These are phyloP conservation scores for Mercurialis annua DNA, from an alignment of 345 rosid species.

Conservation along the genomic window DNA sequence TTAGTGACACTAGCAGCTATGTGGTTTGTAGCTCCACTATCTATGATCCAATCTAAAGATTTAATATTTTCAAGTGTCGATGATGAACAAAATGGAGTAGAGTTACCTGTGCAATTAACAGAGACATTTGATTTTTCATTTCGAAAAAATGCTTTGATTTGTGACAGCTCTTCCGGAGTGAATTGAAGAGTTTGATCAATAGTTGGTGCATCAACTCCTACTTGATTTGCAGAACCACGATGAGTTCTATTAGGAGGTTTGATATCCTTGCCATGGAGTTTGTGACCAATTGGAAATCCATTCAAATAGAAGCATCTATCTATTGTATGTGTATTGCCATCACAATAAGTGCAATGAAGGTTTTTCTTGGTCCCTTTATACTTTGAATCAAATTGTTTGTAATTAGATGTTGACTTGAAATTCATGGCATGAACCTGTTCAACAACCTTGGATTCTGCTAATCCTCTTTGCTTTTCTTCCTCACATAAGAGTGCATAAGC, in stretches of 20 bases:
- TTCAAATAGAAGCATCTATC: neutral
- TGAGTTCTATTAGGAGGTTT: neutral
- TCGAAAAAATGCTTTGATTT: slow-evolving; percentile 3
- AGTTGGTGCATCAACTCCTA: neutral
- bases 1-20: neutral
- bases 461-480: neutral
- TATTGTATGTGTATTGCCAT: neutral
- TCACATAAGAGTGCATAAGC: neutral
- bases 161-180: neutral
- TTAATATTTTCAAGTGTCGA: neutral
- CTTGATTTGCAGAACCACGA: too few relatives aligned
- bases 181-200: neutral
- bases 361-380: neutral
- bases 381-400: too few relatives aligned
- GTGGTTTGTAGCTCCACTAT: slow-evolving; percentile 7
- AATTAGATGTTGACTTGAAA: too few relatives aligned
- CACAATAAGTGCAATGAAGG: neutral
- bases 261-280: neutral
- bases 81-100: neutral
- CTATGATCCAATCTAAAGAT: neutral
- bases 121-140: neutral
- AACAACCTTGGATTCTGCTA: neutral
- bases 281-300: neutral
- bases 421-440: neutral
- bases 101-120: neutral